Evolutionary conservation across 2,329 filamentous ascomycete species (phyloP).

Genomic region (Penicillium sclerotigenum): DNA sequence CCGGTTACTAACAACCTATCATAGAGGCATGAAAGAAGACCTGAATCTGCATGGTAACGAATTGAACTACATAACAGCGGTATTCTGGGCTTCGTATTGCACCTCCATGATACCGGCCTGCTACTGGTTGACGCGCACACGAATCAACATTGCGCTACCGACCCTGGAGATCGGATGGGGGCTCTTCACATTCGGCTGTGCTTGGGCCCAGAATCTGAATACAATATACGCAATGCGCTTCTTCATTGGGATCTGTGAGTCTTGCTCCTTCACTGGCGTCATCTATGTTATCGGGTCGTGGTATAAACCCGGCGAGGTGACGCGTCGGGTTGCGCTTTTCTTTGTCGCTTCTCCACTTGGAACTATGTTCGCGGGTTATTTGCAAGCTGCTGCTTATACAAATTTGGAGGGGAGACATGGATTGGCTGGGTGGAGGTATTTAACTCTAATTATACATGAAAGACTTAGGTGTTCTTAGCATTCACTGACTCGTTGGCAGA

Average conservation of each 20-base stretch:
- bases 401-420: constrained; percentile 14
- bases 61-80: constrained; percentile 28
- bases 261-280: constrained; percentile 34
- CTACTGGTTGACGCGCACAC: constrained; percentile 35
- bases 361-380: constrained; percentile 17
- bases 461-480: neutral
- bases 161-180: constrained; percentile 25
- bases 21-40: constrained; percentile 27
- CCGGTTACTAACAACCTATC: neutral
- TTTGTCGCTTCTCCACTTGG: constrained; percentile 15
- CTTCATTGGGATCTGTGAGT: constrained; percentile 2
- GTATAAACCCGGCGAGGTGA: constrained; percentile 17
- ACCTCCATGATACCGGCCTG: constrained; percentile 43
- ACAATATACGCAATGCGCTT: constrained; percentile 1
- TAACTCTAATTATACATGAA: neutral
- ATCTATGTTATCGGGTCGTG: constrained; percentile 18
- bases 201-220: constrained; percentile 13
- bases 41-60: constrained; percentile 22
- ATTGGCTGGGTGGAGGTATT: constrained; percentile 7
- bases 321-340: constrained; percentile 16
- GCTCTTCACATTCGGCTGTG: constrained; percentile 24
- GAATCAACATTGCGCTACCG: constrained; percentile 22
- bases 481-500: constrained; percentile 13
- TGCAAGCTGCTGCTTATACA: constrained; percentile 18
- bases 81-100: constrained; percentile 41